phyloP scores from a whole-genome alignment of 2,329 filamentous ascomycete species.

The Sporothrix globosa region DNA sequence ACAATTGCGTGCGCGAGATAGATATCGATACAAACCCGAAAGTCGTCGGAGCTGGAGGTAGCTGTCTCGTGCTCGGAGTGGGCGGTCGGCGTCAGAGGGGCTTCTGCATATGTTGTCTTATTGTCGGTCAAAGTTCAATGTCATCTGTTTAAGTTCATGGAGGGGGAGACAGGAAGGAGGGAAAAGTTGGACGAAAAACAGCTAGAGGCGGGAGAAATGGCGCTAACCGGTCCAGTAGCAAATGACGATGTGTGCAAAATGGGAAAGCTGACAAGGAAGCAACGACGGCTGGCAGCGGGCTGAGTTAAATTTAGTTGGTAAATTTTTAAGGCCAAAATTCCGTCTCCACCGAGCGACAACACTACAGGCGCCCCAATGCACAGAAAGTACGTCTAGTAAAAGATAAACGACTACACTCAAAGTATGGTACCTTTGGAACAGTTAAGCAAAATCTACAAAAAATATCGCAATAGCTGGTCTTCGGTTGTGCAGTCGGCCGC shows the following conservation, averaged over 20 bases:
- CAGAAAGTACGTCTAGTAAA: not conserved
- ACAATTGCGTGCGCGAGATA: not conserved
- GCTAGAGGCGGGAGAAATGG: conserved; percentile 27
- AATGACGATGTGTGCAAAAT: conserved; percentile 31
- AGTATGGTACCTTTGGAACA: not conserved
- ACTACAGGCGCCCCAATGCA: not conserved
- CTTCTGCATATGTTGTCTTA: not conserved
- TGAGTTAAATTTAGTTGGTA: not conserved
- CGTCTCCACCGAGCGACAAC: not conserved
- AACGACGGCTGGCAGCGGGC: conserved; percentile 15
- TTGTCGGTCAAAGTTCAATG: not conserved
- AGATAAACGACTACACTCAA: not conserved
- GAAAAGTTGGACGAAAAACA: conserved; percentile 30
- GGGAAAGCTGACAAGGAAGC: conserved; percentile 21
- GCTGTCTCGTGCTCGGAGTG: not conserved
- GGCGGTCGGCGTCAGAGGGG: not conserved
- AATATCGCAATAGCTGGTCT: not conserved
- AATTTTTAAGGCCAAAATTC: conserved; percentile 15
- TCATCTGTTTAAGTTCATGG: conserved; percentile 20
- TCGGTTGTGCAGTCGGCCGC: too few relatives aligned
- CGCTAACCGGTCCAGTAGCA: conserved; percentile 27
- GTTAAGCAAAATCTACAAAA: not conserved
- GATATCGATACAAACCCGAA: not conserved
- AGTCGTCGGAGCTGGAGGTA: not conserved
- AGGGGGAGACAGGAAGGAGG: conserved; percentile 19